A percentile compares a stretch with the other conserved stretches of the same genome.
Conservation (phyloP, 306 rosid species). For the Hippophae rhamnoides region DNA sequence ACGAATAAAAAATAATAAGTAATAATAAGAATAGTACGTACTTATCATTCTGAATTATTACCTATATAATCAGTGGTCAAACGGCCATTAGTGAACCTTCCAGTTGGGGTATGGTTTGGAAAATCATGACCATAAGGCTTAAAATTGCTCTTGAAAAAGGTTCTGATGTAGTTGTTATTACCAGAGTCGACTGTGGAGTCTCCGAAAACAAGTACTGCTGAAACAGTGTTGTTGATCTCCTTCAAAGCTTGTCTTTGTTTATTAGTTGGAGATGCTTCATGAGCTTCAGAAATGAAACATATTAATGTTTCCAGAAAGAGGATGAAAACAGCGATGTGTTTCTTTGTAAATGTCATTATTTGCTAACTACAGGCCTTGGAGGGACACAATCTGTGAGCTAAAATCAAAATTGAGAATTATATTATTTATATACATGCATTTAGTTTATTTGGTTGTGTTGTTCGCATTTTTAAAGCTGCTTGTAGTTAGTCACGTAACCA, state of each 20-base stretch:
- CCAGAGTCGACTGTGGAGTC: conserved; percentile 81
- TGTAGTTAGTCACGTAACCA: background rate
- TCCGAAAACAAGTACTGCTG: conserved; percentile 61
- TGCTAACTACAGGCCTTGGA: too few relatives aligned
- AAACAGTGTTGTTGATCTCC: conserved; percentile 4
- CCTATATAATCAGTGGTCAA: conserved; percentile 57
- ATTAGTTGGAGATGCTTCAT: background rate
- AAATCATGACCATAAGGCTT: conserved; percentile 61
- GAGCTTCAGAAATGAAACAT: conserved; percentile 14
- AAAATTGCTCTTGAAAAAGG: conserved; percentile 44
- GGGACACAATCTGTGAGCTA: background rate
- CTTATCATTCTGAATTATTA: background rate
- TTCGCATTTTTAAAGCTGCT: background rate
- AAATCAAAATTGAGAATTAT: background rate
- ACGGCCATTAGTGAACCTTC: conserved; percentile 60
- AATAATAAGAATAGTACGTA: too few relatives aligned
- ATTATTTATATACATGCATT: too few relatives aligned
- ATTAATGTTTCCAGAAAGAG: conserved; percentile 13
- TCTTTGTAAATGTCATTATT: conserved; percentile 16
- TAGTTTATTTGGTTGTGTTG: background rate
- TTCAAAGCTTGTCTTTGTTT: too few relatives aligned
- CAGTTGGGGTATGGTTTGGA: conserved; percentile 35
- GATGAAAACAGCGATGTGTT: background rate
- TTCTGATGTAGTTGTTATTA: conserved; percentile 41
- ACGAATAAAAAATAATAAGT: too few relatives aligned